Base-by-base conservation (phyloP, 345 rosid species). In the Brassica juncea region DNA sequence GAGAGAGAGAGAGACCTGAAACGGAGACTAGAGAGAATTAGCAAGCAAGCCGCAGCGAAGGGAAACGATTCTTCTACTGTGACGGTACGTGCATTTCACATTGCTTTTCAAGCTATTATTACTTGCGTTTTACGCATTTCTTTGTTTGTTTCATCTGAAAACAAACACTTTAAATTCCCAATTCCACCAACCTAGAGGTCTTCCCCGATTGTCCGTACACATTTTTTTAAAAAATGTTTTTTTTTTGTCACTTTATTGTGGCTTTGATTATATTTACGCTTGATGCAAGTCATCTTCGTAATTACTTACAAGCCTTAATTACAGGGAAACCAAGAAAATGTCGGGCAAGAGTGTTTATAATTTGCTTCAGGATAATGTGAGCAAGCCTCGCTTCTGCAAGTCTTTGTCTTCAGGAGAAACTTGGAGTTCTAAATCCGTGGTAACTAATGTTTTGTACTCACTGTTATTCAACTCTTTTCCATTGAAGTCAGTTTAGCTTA, bases 381-480 rank as follows among this genome's bases (percentile, higher is more conserved):
- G 31, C 25, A 60, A 73, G 64, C 78, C 70, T 47, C 12, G 66
- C 59, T 79, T 79, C 75, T 60, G 32, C 59, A 79, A 79, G 74
- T 79, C 35, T 68, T 64, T 28, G 23, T 3, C 65, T 68, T 39
- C 12, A 3, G 73, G 82, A 25, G 49, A 61, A 25, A 25, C 0
- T 3, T 79, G 82, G 82, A 79, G 64, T 52, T 49, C 75, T 8
- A 52, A 79, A n/a, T 61, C 66, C 58, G 61, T 73, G 82, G 82
- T 79, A 68, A 5, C 73, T 68, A 7, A 7, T 57, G 60, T 3
- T 57, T 39, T 27, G 42, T 9, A 35, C 19, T 52, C 10, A 74
- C 25, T 62, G 31, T 31, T 31, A 21, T 16, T 47, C 11, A 47
- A 4, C 27, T 37, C 37, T 25, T 72, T 8, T 74, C 30, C 21